Evolutionary conservation across 495 filamentous ascomycete genomes (phyloP).

Genomic region (Penicillium ochrochloron): DNA sequence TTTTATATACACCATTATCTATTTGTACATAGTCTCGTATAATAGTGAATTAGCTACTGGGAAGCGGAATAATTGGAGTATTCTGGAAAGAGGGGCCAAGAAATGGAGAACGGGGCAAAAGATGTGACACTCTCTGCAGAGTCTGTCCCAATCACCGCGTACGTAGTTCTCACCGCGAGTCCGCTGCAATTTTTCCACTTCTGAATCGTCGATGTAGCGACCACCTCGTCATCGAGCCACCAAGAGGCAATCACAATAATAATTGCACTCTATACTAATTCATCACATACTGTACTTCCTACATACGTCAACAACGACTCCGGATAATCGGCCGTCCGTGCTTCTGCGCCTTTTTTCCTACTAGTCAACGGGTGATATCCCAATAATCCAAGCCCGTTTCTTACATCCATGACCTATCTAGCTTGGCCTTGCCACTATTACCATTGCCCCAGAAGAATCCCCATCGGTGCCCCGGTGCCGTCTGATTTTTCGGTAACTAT

Average conservation of each 20-base stretch:
- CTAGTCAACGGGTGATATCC: background rate
- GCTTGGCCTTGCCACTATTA: constrained; percentile 9
- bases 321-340: constrained; percentile 8
- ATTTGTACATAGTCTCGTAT: background rate
- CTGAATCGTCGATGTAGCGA: background rate
- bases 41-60: too few relatives aligned
- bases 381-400: background rate
- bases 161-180: background rate
- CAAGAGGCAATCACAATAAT: background rate
- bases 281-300: background rate
- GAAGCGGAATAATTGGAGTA: background rate
- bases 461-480: background rate
- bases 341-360: constrained; percentile 8
- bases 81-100: constrained; percentile 16
- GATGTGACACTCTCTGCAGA: background rate
- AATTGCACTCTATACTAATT: background rate
- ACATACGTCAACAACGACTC: background rate
- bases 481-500: background rate
- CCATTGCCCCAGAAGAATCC: constrained; percentile 12
- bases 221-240: constrained; percentile 1
- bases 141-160: background rate
- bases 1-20: background rate
- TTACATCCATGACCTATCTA: background rate
- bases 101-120: background rate
- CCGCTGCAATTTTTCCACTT: background rate